Evolutionary conservation across 805 yeast genomes (phyloP), one percentile per base, ranked within the genome.

Genomic region (Alloascoidea hylecoeti): DNA sequence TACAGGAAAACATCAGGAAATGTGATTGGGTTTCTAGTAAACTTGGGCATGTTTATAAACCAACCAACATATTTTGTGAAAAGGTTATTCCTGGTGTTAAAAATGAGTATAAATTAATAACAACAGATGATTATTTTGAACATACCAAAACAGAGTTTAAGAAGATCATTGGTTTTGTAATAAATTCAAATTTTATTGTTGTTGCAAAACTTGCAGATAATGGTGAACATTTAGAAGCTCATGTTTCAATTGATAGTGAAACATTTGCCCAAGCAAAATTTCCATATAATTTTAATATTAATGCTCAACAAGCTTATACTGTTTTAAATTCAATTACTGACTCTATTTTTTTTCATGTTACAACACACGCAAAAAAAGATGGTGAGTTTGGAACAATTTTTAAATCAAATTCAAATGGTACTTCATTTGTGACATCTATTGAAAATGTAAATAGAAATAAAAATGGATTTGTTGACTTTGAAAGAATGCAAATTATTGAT

Each of bases 391-490:
- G 98, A n/a, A 66, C 84, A 1, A 58, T 92, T 15, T 63, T 92
- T 50, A 89, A 89, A 50, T 84, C 95, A 2, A 88, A 89, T 56
- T 83, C 81, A 15, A 84, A 85, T 48, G 98, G 98, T 43, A 85
- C 96, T 0, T 72, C 80, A 4, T 88, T 82, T 52, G 84, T 80
- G 2, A 60, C 75, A 30, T 62, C 86, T 2, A 64, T 80, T 42
- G 69, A 67, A 5, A 58, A 72, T 41, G 96, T 86, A 14, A 92
- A 88, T 56, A 67, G 96, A 46, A 74, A 86, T 45, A 41, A 44
- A 3, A 48, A 46, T 3, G 97, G 96, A 0, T 86, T 57, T 58
- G 95, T 84, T 39, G 98, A 89, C 57, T 89, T 78, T 56, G 97
- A 92, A 51, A 75, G 78, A 46, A 64, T 86, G 47, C 78, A 75